Conservation (phyloP, 148 eudicot genomes). For the Chenopodium suecicum region DNA sequence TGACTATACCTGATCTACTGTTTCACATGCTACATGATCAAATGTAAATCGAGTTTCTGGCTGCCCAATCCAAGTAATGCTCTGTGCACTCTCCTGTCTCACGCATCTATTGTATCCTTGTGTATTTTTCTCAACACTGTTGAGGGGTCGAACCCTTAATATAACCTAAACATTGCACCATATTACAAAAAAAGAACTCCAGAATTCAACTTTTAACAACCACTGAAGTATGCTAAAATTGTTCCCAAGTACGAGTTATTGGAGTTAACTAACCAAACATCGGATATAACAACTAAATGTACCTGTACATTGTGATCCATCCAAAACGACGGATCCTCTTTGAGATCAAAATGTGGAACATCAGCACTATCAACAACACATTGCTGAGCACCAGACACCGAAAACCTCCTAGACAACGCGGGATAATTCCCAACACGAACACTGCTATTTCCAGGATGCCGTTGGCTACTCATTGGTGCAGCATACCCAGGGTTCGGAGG, state of each 20-base stretch:
- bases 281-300: neutral
- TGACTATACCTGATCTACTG: conserved; percentile 74
- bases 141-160: conserved; percentile 84
- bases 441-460: conserved; percentile 46
- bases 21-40: conserved; percentile 97
- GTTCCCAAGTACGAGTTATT: neutral
- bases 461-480: conserved; percentile 46
- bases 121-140: conserved; percentile 53
- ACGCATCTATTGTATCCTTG: conserved; percentile 78
- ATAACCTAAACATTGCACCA: conserved; percentile 54
- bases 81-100: conserved; percentile 86
- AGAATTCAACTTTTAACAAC: neutral
- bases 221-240: neutral
- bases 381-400: conserved; percentile 35
- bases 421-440: conserved; percentile 44
- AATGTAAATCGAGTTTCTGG: conserved; percentile 94
- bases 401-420: conserved; percentile 58
- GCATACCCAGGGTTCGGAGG: conserved; percentile 63
- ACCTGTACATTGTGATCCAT: conserved; percentile 98
- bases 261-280: neutral
- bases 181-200: neutral
- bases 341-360: conserved; percentile 87
- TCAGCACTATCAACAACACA: conserved; percentile 55
- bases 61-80: conserved; percentile 82
- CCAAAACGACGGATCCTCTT: conserved; percentile 96